Conservation (phyloP, 768 basidiomycete genomes). For the Agaricus bisporus region DNA sequence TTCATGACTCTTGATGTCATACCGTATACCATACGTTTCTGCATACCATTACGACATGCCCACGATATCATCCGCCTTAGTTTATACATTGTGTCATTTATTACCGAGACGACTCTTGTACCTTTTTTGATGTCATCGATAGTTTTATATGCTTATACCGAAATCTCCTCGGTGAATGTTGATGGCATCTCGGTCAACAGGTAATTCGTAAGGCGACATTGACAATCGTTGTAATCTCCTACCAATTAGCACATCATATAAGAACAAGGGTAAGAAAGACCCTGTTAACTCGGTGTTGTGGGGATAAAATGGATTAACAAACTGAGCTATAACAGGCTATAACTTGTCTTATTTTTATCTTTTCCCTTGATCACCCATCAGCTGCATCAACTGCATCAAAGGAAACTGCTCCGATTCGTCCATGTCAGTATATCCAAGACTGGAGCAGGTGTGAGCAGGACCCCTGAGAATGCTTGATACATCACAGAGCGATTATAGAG, state of each 20-base stretch:
- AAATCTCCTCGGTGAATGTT: constrained; percentile 8
- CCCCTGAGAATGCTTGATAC: too few relatives aligned
- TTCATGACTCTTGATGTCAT: neutral
- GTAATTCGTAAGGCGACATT: neutral
- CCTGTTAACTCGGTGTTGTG: neutral
- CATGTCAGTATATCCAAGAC: too few relatives aligned
- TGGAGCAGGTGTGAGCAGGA: too few relatives aligned
- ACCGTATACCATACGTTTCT: neutral
- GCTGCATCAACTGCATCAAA: neutral
- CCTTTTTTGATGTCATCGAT: too few relatives aligned
- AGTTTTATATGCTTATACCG: neutral
- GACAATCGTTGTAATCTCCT: neutral
- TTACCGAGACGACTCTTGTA: too few relatives aligned
- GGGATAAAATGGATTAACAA: neutral
- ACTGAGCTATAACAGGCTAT: neutral
- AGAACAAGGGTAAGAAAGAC: too few relatives aligned
- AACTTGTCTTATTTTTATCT: neutral
- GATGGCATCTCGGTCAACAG: too few relatives aligned
- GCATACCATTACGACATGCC: neutral
- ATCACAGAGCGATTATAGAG: too few relatives aligned
- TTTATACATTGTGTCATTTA: too few relatives aligned
- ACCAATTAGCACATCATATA: neutral
- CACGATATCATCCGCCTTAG: neutral
- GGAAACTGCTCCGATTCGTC: neutral
- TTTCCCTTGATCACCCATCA: neutral